Percentiles rank a stretch among this genome's conserved stretches.
Conservation (phyloP, 345 rosid species). For the Erysimum cheiranthoides region DNA sequence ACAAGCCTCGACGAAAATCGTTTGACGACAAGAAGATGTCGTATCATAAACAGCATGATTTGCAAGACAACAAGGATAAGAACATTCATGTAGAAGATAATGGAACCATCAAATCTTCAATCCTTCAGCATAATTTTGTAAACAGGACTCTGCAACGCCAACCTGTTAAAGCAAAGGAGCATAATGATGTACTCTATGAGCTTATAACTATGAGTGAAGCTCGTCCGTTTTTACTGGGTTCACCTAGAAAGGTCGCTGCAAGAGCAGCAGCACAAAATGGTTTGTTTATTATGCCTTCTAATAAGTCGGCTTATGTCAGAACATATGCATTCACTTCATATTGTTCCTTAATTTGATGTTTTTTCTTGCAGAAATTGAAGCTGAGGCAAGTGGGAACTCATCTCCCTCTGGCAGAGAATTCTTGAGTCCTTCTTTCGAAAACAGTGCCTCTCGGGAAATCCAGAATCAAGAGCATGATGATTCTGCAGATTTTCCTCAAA, state of each 20-base stretch:
- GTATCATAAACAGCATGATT: slow-evolving; percentile 22
- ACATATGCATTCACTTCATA: slow-evolving; percentile 10
- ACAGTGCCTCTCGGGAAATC: slow-evolving; percentile 31
- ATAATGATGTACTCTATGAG: slow-evolving; percentile 49
- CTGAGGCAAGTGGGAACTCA: slow-evolving; percentile 37
- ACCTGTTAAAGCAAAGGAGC: slow-evolving; percentile 31
- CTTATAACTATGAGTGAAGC: slow-evolving; percentile 51
- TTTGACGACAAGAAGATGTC: slow-evolving; percentile 33
- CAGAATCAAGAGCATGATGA: slow-evolving; percentile 26
- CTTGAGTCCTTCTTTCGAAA: slow-evolving; percentile 40
- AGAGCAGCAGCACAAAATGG: slow-evolving; percentile 26
- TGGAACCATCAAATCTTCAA: slow-evolving; percentile 25
- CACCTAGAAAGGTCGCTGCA: slow-evolving; percentile 34
- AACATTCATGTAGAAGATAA: slow-evolving; percentile 40
- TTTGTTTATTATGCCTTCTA: slow-evolving; percentile 24
- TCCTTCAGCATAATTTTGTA: slow-evolving; percentile 46
- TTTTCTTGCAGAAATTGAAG: slow-evolving; percentile 50
- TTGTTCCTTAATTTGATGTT: slow-evolving; percentile 22
- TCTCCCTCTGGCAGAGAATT: slow-evolving; percentile 46
- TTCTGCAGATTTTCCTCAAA: slow-evolving; percentile 36
- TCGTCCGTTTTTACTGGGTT: slow-evolving; percentile 44
- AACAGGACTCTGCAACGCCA: slow-evolving; percentile 40
- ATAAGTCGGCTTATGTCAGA: slow-evolving; percentile 19
- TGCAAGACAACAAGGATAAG: slow-evolving; percentile 31
- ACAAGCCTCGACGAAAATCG: slow-evolving; percentile 32